Evolutionary conservation across 2,329 filamentous ascomycete genomes (phyloP).

Genomic region (Trichoderma sp.): DNA sequence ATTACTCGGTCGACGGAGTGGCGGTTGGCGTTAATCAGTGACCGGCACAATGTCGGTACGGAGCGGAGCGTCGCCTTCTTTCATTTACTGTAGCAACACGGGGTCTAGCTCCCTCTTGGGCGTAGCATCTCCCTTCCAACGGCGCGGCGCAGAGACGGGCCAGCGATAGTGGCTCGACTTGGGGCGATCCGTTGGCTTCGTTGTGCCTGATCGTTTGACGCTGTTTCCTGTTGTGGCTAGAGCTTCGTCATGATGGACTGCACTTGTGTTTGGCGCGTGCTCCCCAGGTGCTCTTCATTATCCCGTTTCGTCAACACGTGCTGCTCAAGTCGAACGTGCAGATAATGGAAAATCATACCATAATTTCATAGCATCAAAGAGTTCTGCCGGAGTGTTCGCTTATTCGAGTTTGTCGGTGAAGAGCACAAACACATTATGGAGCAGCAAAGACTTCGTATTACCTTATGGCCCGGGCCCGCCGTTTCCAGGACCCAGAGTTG

Average conservation of each 20-base stretch:
- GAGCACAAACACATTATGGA: not conserved
- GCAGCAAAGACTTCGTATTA: not conserved
- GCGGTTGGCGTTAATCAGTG: not conserved
- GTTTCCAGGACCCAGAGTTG: not conserved
- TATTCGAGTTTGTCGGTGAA: conserved; percentile 7
- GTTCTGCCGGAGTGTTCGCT: conserved; percentile 1
- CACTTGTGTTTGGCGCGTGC: not conserved
- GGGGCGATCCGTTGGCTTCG: conserved; percentile 1
- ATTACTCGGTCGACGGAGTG: not conserved
- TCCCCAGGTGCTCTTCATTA: conserved; percentile 4
- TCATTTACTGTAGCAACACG: conserved; percentile 8
- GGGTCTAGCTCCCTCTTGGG: conserved; percentile 14
- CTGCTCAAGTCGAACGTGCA: not conserved
- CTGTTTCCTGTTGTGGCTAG: conserved; percentile 14
- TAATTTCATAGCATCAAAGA: not conserved
- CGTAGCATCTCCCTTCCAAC: not conserved
- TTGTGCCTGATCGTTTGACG: conserved; percentile 14
- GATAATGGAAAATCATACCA: conserved; percentile 4
- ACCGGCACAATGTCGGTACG: conserved; percentile 22
- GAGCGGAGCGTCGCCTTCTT: conserved; percentile 1
- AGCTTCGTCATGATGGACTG: not conserved
- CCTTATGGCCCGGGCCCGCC: not conserved
- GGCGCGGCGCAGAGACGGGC: not conserved
- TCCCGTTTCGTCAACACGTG: conserved; percentile 12
- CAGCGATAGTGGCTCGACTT: conserved; percentile 14